phyloP scores from a whole-genome alignment of 305 asterid species.

The Fraxinus angustifolia region DNA sequence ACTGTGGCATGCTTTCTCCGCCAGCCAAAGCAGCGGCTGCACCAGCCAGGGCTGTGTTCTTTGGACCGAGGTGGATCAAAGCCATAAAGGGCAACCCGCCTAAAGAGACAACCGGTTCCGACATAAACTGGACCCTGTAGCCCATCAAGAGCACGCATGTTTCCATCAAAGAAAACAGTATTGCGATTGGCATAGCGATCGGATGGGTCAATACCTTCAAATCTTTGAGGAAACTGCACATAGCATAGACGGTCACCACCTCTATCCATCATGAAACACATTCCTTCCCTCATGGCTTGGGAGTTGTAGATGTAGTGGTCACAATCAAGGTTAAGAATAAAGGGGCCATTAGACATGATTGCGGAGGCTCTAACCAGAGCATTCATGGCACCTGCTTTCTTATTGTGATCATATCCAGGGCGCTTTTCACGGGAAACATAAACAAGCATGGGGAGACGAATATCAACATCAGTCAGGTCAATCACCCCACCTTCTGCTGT shows the following conservation, averaged over 20 bases:
- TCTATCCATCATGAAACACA: constrained; percentile 86
- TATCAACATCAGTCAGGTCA: constrained; percentile 56
- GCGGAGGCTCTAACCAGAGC: constrained; percentile 84
- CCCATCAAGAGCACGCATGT: constrained; percentile 77
- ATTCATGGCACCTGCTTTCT: constrained; percentile 87
- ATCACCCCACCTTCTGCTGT: constrained; percentile 36
- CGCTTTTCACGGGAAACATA: constrained; percentile 75
- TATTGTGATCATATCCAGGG: constrained; percentile 76
- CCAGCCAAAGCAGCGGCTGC: constrained; percentile 40
- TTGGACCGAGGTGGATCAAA: constrained; percentile 75
- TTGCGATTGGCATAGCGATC: constrained; percentile 72
- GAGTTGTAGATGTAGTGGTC: constrained; percentile 72
- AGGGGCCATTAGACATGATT: constrained; percentile 73
- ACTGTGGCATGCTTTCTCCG: constrained; percentile 26
- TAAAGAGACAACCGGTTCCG: constrained; percentile 71
- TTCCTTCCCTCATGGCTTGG: constrained; percentile 77
- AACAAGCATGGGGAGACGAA: constrained; percentile 79
- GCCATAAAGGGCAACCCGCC: constrained; percentile 63
- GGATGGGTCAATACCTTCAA: constrained; percentile 71
- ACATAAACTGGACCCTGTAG: constrained; percentile 76
- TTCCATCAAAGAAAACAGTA: constrained; percentile 69
- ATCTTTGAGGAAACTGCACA: constrained; percentile 73
- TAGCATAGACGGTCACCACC: constrained; percentile 75
- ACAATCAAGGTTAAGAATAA: constrained; percentile 75
- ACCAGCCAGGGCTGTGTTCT: constrained; percentile 47